Evolutionary conservation across 352 stramenopile species (phyloP), one percentile per base, ranked within the genome.

Genomic region (Phytopythium chamaehyphon): DNA sequence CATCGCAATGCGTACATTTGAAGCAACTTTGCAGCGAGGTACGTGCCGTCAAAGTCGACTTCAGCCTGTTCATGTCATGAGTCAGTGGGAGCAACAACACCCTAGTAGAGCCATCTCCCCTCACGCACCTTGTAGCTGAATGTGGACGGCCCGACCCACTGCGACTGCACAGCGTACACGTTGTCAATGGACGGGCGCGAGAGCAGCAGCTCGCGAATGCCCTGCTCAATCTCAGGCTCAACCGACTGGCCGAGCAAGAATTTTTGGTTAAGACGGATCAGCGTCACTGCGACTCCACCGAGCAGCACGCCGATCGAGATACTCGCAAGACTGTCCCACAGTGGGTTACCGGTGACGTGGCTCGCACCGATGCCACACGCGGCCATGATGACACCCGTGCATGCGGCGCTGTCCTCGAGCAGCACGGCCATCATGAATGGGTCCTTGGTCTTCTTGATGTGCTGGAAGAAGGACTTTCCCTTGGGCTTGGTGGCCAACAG

Each of bases 11-110:
- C 66, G 51, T 74, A 90, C 76, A 89, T 95, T 72, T 88, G 78
- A 7, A 94, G 68, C 7, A 99, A 77, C 54, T 97, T 91, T 9
- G 97, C 97, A 15, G 96, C 96, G 38, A 99, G 61, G 64, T 97
- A 99, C 37, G 96, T 99, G 49, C 96, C 96, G 60, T 99, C 97
- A 76, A 99, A 99, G 70, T 99, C 97, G 6, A 99, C 90, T 72
- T 99, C 96, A 19, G 96, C 96, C 83, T 93, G 40, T 18, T 1
- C 16, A 15, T 9, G 19, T 11, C 19, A 23, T 11, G 23, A 14
- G 15, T 23, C 7, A 3, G 23, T 5, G 6, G 37, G 11, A 23
- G 7, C 12, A 2, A 38, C 19, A 7, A 38, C 23, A 24, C 8
- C 4, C 43, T 14, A 22, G 9, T 28, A 26, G 5, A 5, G 16